Conservation (phyloP, 73 alveolate species). For the Tetrahymena thermophila region DNA sequence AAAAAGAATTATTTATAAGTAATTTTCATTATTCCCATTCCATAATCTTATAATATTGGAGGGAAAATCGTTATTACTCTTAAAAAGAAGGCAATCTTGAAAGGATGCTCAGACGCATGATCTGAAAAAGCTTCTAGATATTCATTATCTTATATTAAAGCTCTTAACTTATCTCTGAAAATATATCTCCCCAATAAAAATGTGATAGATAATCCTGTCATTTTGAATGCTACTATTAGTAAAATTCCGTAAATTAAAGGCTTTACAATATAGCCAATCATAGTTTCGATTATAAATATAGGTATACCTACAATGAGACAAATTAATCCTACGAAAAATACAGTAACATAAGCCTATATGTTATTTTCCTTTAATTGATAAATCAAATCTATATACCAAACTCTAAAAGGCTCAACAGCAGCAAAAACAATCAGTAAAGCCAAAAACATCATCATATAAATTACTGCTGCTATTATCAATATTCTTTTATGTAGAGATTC, state of each 20-base stretch:
- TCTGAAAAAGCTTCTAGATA: neutral
- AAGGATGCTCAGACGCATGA: neutral
- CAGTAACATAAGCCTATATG: neutral
- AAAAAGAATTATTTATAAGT: neutral
- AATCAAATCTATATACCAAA: neutral
- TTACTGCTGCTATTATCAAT: neutral
- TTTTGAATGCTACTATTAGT: neutral
- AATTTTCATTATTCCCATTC: neutral
- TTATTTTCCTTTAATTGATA: neutral
- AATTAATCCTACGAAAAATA: neutral
- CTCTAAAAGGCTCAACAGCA: neutral
- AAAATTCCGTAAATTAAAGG: neutral
- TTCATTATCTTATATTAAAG: neutral
- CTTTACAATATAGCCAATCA: neutral
- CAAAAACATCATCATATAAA: neutral
- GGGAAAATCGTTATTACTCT: neutral
- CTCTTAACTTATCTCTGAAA: neutral
- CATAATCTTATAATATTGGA: neutral
- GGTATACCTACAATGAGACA: neutral
- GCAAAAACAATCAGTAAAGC: neutral
- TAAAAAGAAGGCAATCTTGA: neutral
- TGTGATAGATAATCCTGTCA: neutral
- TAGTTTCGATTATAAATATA: neutral
- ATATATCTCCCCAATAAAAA: neutral
- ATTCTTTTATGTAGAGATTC: neutral